A percentile compares a stretch with the other conserved stretches of the same genome.
Conservation (phyloP, 495 filamentous ascomycete genomes). For the Aspergillus carlsbadensis region DNA sequence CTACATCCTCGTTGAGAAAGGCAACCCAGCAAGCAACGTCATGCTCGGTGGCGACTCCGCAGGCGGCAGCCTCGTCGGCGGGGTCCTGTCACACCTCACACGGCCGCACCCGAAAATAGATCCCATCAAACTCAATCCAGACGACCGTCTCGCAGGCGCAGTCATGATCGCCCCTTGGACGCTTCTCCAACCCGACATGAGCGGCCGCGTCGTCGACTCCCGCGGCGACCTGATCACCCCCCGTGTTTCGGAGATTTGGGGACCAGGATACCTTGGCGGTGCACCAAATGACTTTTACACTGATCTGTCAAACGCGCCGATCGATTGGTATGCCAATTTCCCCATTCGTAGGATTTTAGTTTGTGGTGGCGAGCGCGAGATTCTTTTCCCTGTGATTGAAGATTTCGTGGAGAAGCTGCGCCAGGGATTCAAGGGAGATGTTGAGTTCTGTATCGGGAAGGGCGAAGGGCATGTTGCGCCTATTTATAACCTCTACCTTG, state of each 20-base stretch:
- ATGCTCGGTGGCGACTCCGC: constrained; percentile 65
- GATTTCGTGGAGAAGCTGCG: constrained; percentile 46
- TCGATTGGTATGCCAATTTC: constrained; percentile 52
- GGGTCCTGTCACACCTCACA: constrained; percentile 58
- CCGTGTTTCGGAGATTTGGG: constrained; percentile 44
- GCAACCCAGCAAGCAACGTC: constrained; percentile 44
- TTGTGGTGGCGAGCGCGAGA: constrained; percentile 57
- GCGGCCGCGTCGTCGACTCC: constrained; percentile 43
- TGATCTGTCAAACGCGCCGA: constrained; percentile 48
- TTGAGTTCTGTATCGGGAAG: constrained; percentile 38
- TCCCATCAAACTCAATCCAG: constrained; percentile 16
- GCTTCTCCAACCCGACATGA: constrained; percentile 42
- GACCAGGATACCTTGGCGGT: constrained; percentile 45
- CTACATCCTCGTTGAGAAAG: constrained; percentile 46
- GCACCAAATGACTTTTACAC: constrained; percentile 53
- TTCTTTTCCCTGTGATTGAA: constrained; percentile 57
- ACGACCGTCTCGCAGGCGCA: constrained; percentile 40
- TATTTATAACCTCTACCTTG: constrained; percentile 41
- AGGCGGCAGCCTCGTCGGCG: constrained; percentile 58
- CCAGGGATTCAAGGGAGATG: constrained; percentile 27
- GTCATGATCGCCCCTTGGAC: constrained; percentile 61
- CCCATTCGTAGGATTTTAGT: constrained; percentile 52
- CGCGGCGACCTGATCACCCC: constrained; percentile 52
- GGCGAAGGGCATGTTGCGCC: constrained; percentile 46
- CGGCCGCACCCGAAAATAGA: constrained; percentile 58